These are phyloP conservation scores for Naegleria fowleri DNA, from an alignment of 208 protist species.

Conservation along the genomic window DNA sequence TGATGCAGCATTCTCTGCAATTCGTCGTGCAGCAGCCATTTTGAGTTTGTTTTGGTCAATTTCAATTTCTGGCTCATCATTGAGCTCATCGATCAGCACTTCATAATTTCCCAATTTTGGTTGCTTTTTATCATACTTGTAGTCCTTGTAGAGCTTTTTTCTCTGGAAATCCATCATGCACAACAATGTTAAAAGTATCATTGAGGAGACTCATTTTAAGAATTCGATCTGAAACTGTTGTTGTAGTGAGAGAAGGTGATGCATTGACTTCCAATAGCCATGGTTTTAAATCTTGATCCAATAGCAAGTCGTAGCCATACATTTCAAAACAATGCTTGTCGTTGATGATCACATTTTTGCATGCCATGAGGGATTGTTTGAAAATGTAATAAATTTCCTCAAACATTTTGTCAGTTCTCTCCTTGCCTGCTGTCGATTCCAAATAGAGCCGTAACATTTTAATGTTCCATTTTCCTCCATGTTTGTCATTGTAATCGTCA, in stretches of 20 bases:
- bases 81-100: conserved; percentile 11
- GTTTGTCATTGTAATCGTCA: conserved; percentile 77
- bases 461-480: conserved; percentile 89
- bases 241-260: conserved; percentile 75
- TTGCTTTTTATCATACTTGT: conserved; percentile 35
- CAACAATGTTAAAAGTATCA: conserved; percentile 68
- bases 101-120: background rate
- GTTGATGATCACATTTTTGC: conserved; percentile 82
- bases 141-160: conserved; percentile 67
- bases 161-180: conserved; percentile 59
- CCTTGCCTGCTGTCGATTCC: conserved; percentile 61
- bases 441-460: conserved; percentile 73
- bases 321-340: conserved; percentile 92
- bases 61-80: background rate
- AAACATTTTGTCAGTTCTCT: conserved; percentile 63
- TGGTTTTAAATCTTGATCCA: conserved; percentile 85
- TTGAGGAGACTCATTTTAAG: conserved; percentile 71
- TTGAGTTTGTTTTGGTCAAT: background rate
- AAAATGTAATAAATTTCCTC: conserved; percentile 81
- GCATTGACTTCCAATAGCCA: conserved; percentile 94
- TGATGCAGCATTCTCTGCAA: background rate
- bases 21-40: background rate
- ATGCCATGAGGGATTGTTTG: conserved; percentile 74
- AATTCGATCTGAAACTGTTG: conserved; percentile 64
- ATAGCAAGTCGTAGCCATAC: conserved; percentile 94